Evolutionary conservation across 2,329 filamentous ascomycete species (phyloP).

Genomic region (Colletotrichum sp.): DNA sequence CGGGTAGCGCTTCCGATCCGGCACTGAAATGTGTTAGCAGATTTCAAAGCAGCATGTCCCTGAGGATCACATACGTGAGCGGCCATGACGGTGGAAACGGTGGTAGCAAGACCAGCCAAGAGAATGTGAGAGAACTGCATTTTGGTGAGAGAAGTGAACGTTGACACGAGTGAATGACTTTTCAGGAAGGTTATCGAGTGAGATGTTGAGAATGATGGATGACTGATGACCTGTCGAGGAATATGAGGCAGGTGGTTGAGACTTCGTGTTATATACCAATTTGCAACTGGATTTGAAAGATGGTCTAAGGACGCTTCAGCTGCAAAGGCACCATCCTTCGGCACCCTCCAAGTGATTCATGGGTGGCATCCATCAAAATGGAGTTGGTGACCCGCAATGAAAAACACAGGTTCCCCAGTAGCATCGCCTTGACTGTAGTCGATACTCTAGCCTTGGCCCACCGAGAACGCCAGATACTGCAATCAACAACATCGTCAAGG

Average conservation of each 20-base stretch:
- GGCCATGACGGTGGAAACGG: not conserved
- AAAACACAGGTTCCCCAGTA: not conserved
- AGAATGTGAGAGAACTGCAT: not conserved
- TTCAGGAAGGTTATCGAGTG: not conserved
- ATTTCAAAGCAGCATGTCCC: not conserved
- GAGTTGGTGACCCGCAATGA: not conserved
- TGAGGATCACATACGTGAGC: not conserved
- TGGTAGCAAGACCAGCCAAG: not conserved
- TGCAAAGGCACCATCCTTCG: not conserved
- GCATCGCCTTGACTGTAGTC: not conserved
- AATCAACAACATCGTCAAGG: not conserved
- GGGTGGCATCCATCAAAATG: not conserved
- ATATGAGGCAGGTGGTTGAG: not conserved
- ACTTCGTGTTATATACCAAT: not conserved
- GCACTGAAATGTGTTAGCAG: not conserved
- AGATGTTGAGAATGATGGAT: not conserved
- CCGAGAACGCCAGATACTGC: not conserved
- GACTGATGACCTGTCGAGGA: not conserved
- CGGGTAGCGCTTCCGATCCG: not conserved
- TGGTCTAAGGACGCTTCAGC: not conserved
- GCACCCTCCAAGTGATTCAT: not conserved
- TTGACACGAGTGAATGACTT: not conserved
- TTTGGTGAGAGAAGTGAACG: not conserved
- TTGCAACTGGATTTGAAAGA: not conserved
- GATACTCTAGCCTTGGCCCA: not conserved